Percentiles rank a stretch among this genome's conserved stretches.
Conservation (phyloP, 2,329 filamentous ascomycete species). For the Aspergillus pseudoviridinutans region DNA sequence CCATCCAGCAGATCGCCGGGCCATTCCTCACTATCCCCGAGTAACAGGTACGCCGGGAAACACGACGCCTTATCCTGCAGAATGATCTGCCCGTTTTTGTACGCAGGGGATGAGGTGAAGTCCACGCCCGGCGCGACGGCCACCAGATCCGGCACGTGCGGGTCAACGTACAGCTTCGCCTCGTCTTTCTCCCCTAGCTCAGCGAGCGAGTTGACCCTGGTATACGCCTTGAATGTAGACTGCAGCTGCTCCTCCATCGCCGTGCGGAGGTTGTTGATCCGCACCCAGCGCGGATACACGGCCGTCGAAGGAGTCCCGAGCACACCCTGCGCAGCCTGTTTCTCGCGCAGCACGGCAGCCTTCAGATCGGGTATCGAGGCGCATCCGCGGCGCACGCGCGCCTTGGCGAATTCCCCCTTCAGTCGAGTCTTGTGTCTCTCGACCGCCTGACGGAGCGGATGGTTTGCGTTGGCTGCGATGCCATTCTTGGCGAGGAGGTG, state of each 20-base stretch:
- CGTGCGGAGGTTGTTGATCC: conserved; percentile 75
- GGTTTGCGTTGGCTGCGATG: conserved; percentile 73
- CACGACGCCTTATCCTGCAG: conserved; percentile 96
- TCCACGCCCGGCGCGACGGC: conserved; percentile 71
- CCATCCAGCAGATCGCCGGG: conserved; percentile 79
- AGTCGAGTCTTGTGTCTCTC: conserved; percentile 79
- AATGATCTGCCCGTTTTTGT: conserved; percentile 73
- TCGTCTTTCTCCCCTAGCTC: conserved; percentile 50
- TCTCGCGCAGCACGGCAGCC: conserved; percentile 30
- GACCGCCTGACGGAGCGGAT: conserved; percentile 71
- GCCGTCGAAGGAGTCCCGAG: conserved; percentile 18
- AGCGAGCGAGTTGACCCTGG: conserved; percentile 52
- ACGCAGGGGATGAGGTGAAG: conserved; percentile 68
- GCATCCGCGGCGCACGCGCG: conserved; percentile 68
- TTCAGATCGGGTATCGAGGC: conserved; percentile 63
- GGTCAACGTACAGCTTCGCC: conserved; percentile 63
- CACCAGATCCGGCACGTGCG: conserved; percentile 76
- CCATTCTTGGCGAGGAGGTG: conserved; percentile 76
- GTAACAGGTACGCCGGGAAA: conserved; percentile 85
- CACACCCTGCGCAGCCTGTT: conserved; percentile 44
- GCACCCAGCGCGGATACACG: conserved; percentile 81
- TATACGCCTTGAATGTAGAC: conserved; percentile 67
- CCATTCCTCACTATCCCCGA: conserved; percentile 48
- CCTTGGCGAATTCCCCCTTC: conserved; percentile 75
- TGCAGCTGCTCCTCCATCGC: conserved; percentile 68